These are phyloP conservation scores for Xeromyces bisporus DNA, from an alignment of 495 filamentous ascomycete species.

Conservation along the genomic window DNA sequence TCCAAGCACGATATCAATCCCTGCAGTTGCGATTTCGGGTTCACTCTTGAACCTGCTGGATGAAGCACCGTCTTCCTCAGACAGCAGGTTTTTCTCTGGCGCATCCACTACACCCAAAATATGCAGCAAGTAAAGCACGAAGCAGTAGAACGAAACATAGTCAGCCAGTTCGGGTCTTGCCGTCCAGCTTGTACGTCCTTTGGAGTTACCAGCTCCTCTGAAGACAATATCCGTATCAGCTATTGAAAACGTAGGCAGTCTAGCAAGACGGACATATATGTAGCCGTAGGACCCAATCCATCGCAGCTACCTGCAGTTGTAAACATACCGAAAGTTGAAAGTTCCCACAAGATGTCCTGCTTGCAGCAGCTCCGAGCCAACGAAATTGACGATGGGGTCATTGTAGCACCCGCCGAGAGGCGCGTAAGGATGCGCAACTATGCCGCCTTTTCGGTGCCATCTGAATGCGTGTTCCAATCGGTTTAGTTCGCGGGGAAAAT, in stretches of 20 bases:
- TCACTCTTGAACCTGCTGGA: neutral
- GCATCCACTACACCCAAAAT: constrained; percentile 6
- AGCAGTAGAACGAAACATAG: constrained; percentile 63
- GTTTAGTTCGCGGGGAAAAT: constrained; percentile 37
- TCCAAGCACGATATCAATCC: constrained; percentile 38
- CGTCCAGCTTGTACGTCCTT: constrained; percentile 72
- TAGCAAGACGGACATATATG: neutral
- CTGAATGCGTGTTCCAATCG: constrained; percentile 10
- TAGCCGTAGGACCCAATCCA: too few relatives aligned
- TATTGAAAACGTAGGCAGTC: neutral
- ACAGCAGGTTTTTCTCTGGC: neutral
- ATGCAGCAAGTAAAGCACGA: constrained; percentile 56
- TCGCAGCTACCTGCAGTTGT: too few relatives aligned
- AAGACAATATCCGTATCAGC: constrained; percentile 1
- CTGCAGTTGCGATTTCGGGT: neutral
- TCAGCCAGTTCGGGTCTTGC: constrained; percentile 63
- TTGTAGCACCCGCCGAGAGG: constrained; percentile 74
- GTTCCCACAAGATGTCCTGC: constrained; percentile 63
- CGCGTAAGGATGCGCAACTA: constrained; percentile 85
- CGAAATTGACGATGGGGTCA: constrained; percentile 53
- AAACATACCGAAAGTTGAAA: constrained; percentile 82
- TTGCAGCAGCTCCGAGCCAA: constrained; percentile 44
- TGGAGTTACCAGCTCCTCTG: constrained; percentile 64
- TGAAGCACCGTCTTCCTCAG: neutral
- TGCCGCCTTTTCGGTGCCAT: constrained; percentile 43